Conservation (phyloP, 2,329 filamentous ascomycete species). For the Lasiodiplodia sp. region DNA sequence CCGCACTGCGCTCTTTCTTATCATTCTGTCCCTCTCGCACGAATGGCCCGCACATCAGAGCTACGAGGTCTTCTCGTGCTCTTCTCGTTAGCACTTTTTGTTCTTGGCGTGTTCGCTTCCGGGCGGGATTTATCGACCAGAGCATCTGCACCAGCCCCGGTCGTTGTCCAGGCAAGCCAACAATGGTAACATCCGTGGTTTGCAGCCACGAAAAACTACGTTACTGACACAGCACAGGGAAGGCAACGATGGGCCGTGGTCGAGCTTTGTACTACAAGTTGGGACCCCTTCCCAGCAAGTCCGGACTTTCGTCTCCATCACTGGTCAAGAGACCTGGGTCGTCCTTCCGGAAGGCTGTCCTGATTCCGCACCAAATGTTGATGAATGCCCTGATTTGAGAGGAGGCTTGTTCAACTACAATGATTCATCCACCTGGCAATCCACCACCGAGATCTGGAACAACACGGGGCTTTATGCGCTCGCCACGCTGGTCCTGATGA, state of each 20-base stretch:
- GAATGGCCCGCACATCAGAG: not conserved
- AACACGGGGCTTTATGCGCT: slow-evolving; percentile 16
- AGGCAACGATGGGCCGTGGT: slow-evolving; percentile 43
- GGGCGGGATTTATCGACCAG: not conserved
- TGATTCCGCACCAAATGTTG: slow-evolving; percentile 31
- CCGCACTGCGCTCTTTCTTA: too few relatives aligned
- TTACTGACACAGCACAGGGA: slow-evolving; percentile 33
- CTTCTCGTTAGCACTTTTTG: not conserved
- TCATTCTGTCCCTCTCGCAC: not conserved
- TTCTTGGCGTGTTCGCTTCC: not conserved
- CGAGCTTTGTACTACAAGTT: slow-evolving; percentile 41
- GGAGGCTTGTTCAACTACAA: slow-evolving; percentile 43
- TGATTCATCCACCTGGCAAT: slow-evolving; percentile 37
- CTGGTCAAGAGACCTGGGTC: slow-evolving; percentile 46
- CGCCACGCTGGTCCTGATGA: not conserved
- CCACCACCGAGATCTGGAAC: slow-evolving; percentile 15
- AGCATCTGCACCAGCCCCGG: not conserved
- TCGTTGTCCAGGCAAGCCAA: slow-evolving; percentile 16
- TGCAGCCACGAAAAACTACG: too few relatives aligned
- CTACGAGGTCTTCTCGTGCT: not conserved
- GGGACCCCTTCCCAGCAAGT: slow-evolving; percentile 40
- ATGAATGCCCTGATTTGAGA: slow-evolving; percentile 40
- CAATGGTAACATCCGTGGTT: not conserved
- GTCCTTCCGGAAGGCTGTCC: slow-evolving; percentile 44
- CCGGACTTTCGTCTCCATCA: slow-evolving; percentile 41